Base-by-base conservation (phyloP, 331 rosid species). In the Spiraea crenata region DNA sequence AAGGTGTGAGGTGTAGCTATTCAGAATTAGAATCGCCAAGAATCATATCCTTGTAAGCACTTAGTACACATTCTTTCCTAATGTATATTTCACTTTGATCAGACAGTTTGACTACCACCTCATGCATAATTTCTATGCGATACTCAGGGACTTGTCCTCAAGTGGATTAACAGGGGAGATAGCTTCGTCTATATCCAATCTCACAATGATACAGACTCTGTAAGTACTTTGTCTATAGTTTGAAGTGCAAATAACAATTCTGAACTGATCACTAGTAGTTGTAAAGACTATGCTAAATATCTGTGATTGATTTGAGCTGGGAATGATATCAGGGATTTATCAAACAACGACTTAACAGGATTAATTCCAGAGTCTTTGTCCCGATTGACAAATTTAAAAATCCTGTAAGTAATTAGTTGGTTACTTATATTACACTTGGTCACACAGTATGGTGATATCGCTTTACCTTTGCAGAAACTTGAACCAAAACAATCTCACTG, bases 341-440 rank as follows among this genome's bases (percentile, higher is more conserved):
- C 83, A 11, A 65, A 64, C 47, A 80, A 80, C 54, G 75, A 46
- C 69, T 70, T 70, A 5, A 57, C 58, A 25, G 80, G 80, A 54
- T 5, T 71, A 9, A 31, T 80, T 11, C 84, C 84, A 13, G 71
- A 66, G 0, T 80, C 65, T 59, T 57, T 80, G 4, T 38, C 72
- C 62, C 52, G 48, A 38, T 7, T 62, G 64, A 63, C 84, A 68
- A 48, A 61, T 8, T 19, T 80, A 19, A 70, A n/a, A 37, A 25
- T 71, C 49, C 11, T 80, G 84, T 75, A 80, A 57, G 84, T 51
- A 11, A 13, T 10, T 42, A 7, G 1, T 14, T 13, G 15, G 16
- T 60, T 25, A 62, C 15, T 60, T 45, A 62, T 12, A 7, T 2
- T n/a, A 41, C 13, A 39, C 1, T 25, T 6, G 16, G 6, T n/a